Base-by-base conservation (phyloP, 495 filamentous ascomycete species). In the Trichoderma virens region DNA sequence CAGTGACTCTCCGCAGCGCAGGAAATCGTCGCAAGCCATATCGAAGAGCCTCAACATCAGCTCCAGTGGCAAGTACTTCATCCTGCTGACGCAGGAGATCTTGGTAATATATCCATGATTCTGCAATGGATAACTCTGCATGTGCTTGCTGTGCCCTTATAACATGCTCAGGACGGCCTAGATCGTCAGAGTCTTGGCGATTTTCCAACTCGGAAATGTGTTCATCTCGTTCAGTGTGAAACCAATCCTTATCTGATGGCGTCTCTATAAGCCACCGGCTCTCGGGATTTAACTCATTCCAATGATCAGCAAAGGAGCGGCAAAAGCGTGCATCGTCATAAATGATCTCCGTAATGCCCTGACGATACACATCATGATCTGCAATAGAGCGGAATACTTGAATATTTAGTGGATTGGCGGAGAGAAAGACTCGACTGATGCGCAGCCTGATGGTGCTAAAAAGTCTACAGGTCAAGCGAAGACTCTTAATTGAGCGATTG, bases 1-100 rank as follows among this genome's bases (percentile, higher is more conserved):
- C 47, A 25, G 69, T 71, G 31, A 76, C 61, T 61, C 65, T 66
- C 59, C 28, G 66, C 2, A 75, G 64, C 4, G 38, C 38, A 18
- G 38, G 38, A 18, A 41, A 41, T 18, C 5, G 38, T 41, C 18
- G 38, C 11, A 41, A 41, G 38, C 13, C 38, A 18, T 41, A 41
- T 41, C 11, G 38, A 18, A 41, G 18, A 14, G 38, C 38, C 5
- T 41, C 38, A 41, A 16, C 11, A 18, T 41, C 38, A 41, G 38
- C 38, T 11, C 38, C 38, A 18, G 2, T 11, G 18, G 38, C 38
- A 8, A 41, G 2, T 2, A 41, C 38, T 2, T 41, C 38, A 11
- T 41, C 38, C 18, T 41, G 38, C 38, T 41, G 38, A 41, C 11
- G 38, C 18, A 41, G 5, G 14, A 41, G 5, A 11, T 41, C 38